Evolutionary conservation across 305 asterid genomes (phyloP), one percentile per base, ranked within the genome.

Genomic region (Plantago lanceolata): DNA sequence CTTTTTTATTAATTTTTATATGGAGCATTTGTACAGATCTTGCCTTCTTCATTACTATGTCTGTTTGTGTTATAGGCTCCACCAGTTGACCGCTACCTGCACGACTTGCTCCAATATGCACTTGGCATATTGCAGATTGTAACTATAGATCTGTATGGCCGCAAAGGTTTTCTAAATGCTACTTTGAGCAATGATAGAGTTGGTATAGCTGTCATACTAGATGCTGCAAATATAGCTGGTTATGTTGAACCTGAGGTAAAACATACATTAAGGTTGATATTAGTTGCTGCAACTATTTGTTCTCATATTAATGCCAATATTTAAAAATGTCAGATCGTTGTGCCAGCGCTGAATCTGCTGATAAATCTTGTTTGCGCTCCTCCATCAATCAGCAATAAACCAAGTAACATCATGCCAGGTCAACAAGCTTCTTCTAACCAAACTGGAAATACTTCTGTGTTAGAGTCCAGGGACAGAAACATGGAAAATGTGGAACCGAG

Each of bases 341-440:
- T 86, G 78, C 95, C 96, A 7, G 96, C 99, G 18, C 71, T 94
- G 76, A 84, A 82, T 73, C 84, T 90, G 66, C 78, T 90, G 73
- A 90, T 94, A 74, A 90, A 89, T 76, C 95, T 94, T 48, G 99
- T 94, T 24, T 94, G 99, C 74, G 97, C 99, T 66, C 97, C 99
- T 59, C 99, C 99, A 67, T 90, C 99, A 68, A 90, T 94, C 68
- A 90, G 97, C 85, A 86, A 88, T 70, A 94, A 86, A 76, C 86
- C 99, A 59, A 75, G 86, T 72, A 73, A 78, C 50, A 72, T 78
- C 49, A 48, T 78, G 53, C 97, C 86, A 78, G 95, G 89, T 50
- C 99, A 83, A 68, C 95, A 82, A 51, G 68, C 80, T 66, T 71
- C 81, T 65, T 70, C 86, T 37, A 57, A 47, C 71, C 96, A 84